A percentile compares a stretch with the other conserved stretches of the same genome.
phyloP scores from a whole-genome alignment of 352 stramenopile genomes.

The Phytophthora brassicae region DNA sequence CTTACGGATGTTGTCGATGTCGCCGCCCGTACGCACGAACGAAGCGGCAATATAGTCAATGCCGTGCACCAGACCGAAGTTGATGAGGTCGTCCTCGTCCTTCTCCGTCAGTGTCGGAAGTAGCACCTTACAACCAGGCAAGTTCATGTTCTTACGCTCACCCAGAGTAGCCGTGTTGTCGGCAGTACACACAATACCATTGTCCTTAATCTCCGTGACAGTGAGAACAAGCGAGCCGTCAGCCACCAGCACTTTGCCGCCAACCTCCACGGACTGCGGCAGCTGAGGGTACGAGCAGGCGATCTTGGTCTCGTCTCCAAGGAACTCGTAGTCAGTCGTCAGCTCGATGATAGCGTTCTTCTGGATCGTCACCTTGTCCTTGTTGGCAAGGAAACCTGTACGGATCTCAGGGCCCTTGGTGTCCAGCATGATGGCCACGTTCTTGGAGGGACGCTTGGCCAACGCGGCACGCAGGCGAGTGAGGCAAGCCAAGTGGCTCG shows the following conservation, averaged over 20 bases:
- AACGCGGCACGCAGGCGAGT: conserved; percentile 57
- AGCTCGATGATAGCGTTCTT: conserved; percentile 57
- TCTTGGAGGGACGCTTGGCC: conserved; percentile 61
- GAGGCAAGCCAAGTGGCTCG: conserved; percentile 71
- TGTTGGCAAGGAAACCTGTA: conserved; percentile 67
- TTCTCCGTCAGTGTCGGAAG: conserved; percentile 93
- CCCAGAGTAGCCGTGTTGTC: conserved; percentile 85
- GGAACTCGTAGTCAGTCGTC: conserved; percentile 48
- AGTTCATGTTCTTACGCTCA: conserved; percentile 96
- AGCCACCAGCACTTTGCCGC: conserved; percentile 92
- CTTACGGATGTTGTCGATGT: conserved; percentile 96
- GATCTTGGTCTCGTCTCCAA: conserved; percentile 13
- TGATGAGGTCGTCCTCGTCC: conserved; percentile 92
- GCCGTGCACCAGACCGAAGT: conserved; percentile 95
- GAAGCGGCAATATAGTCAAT: conserved; percentile 98
- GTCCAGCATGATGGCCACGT: conserved; percentile 94
- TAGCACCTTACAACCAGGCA: conserved; percentile 89
- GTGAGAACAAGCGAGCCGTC: conserved; percentile 93
- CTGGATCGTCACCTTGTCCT: conserved; percentile 48
- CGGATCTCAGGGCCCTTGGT: conserved; percentile 96
- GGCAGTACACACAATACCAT: conserved; percentile 36
- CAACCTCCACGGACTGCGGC: conserved; percentile 31
- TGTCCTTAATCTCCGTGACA: conserved; percentile 73
- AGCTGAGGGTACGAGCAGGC: conserved; percentile 21
- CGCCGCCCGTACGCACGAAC: conserved; percentile 95